Evolutionary conservation across 192 early-diverging fungal species (phyloP), one percentile per base, ranked within the genome.

Genomic region (Entomortierella lignicola): DNA sequence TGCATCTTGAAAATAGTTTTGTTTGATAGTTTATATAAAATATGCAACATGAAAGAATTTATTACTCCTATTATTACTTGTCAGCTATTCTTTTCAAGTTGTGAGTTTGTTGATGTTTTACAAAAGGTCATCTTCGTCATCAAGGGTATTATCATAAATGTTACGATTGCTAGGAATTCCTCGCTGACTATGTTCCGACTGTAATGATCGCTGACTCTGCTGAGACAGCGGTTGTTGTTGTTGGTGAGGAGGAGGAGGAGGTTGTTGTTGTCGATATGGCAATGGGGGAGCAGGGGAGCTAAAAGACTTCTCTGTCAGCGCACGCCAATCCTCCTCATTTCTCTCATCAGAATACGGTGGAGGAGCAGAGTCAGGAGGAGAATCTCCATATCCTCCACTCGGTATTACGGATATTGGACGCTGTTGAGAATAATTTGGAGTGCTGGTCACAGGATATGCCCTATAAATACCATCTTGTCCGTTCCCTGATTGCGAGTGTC

Each of bases 321-420:
- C 60, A 43, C 50, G 74, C 74, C 74, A 77, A 31, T 77, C 66
- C 0, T 60, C 41, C 17, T 77, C 74, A n/a, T 34, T 55, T 15
- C 74, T 53, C 39, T 69, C 74, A 29, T 69, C 54, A 15, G 67
- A 42, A 42, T 58, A 58, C 1, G 61, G 67, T 26, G 43, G 63
- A 23, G 47, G 71, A 11, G 12, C 39, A 27, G 17, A 29, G 21
- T 41, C 25, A 34, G 63, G 25, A 56, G 63, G 71, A 39, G 62
- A 73, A 27, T 59, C 59, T 3, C 60, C 57, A 41, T 73, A 73
- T 27, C 62, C 48, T 32, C 55, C 63, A n/a, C 27, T 60, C 17
- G 31, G 5, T 7, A 34, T 23, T 8, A 23, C 20, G 6, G 52
- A 29, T 23, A 27, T 10, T 54, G 25, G 25, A 8, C 27, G 58